Base-by-base conservation (phyloP, 495 filamentous ascomycete genomes). In the Lophiostoma macrostomum region DNA sequence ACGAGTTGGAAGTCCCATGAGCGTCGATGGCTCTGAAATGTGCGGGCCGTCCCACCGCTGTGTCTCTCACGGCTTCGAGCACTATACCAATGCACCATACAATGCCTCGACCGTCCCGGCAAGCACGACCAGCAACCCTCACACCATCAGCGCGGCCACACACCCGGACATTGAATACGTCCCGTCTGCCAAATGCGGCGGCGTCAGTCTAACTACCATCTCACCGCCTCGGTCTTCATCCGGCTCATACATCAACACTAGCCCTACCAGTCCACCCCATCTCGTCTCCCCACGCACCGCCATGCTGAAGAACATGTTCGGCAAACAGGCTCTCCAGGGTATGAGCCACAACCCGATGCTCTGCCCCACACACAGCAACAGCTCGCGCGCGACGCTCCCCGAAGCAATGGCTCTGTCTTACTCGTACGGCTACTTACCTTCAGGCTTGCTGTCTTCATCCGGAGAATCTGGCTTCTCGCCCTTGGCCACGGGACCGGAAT, bases 291-390 rank as follows among this genome's bases (percentile, higher is more conserved):
- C 59, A 4, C 47, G 53, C 28, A 58, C 59, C 11, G 53, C 59
- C 0, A 63, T 63, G 59, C 28, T 58, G 14, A 57, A 54, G 34
- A 50, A 35, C 29, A 58, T 58, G 43, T 14, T 44, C 28, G 29
- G 35, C 23, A 58, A 63, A 34, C 42, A 50, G 24, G 46, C 41
- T 19, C 28, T 57, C 31, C 20, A 42, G 34, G 23, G 18, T 24
- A 16, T 51, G 12, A 31, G 23, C 5, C 53, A 49, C 38, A 37
- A 50, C 25, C 36, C 54, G n/a, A 4, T 16, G 20, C 14, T 8
- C 18, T 23, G 32, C 56, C 8, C 44, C 28, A 7, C 22, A 16
- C 12, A 16, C 24, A 8, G 4, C 23, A 2, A 19, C 27, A 13
- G 12, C 11, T 30, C 41, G 13, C 41, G n/a, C n/a, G n/a, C 41